Evolutionary conservation across 352 stramenopile genomes (phyloP), one percentile per base, ranked within the genome.

Genomic region (Globisporangium paddicum): DNA sequence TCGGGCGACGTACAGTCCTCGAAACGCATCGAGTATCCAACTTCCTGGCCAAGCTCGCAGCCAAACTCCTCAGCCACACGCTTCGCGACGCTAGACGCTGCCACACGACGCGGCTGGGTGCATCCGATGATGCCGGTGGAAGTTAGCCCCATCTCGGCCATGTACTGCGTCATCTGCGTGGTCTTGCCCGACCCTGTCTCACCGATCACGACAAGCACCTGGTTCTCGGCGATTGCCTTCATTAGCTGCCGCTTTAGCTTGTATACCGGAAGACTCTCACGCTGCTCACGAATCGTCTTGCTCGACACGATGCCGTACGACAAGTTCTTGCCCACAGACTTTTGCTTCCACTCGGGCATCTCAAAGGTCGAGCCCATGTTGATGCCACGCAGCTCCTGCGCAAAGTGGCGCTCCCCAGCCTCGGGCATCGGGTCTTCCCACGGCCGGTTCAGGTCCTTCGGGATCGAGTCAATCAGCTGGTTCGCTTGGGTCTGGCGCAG

Each of bases 161-260:
- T 97, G 72, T 99, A 99, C 71, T 99, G 98, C 4, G 97, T 99
- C 94, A 99, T 98, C 71, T 99, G 97, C 4, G 97, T 99, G 5
- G 97, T 99, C 71, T 99, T 99, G 37, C 97, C 97, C 1, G 79
- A 97, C 3, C 98, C 98, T 0, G 97, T 99, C 67, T 99, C 98
- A 49, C 98, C 98, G 58, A 99, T 99, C 5, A 99, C 97, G 2
- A 99, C 95, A 7, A 99, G 72, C 2, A 98, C 80, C 64, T 98
- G 95, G 72, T 99, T 99, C 28, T 97, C 82, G 1, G 72, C 73
- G 35, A 99, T 98, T 21, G 96, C 96, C 60, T 97, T 76, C 78
- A 98, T 92, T 9, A 99, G 60, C 71, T 98, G 89, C 2, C 82
- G 77, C 69, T 99, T 99, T n/a, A 99, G 85, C 66, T 91, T 96